Conservation (phyloP, 768 basidiomycete species). For the Lactarius hatsudake region DNA sequence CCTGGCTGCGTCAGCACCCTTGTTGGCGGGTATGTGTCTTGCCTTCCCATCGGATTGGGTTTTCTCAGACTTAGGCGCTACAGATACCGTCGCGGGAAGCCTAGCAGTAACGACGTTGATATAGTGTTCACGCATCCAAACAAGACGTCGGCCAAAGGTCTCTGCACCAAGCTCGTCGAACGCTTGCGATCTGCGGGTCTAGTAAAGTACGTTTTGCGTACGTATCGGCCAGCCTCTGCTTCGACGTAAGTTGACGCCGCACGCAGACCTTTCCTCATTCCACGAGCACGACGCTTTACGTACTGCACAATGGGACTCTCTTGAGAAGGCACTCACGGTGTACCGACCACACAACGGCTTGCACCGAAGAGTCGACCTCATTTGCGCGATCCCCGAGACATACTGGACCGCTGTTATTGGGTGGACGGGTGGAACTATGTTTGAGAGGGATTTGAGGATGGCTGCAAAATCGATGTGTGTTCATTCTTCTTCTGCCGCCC, state of each 20-base stretch:
- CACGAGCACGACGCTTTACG: constrained; percentile 52
- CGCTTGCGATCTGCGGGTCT: constrained; percentile 58
- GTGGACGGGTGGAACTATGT: constrained; percentile 92
- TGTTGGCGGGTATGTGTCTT: constrained; percentile 62
- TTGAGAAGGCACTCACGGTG: constrained; percentile 83
- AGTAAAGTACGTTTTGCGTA: constrained; percentile 83
- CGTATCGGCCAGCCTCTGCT: constrained; percentile 32
- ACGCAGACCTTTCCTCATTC: constrained; percentile 58
- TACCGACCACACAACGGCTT: constrained; percentile 56
- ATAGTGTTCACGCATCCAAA: constrained; percentile 80
- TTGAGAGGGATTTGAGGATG: constrained; percentile 77
- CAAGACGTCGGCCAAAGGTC: constrained; percentile 51
- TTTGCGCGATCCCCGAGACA: constrained; percentile 69
- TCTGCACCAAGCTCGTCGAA: constrained; percentile 59
- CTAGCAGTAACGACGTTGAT: constrained; percentile 81
- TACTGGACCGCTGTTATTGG: constrained; percentile 91
- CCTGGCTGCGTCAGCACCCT: constrained; percentile 72
- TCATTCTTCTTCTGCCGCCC: neutral
- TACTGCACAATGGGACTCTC: constrained; percentile 68
- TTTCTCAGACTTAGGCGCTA: neutral
- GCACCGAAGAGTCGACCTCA: constrained; percentile 73
- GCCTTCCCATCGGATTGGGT: neutral
- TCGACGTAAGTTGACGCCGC: neutral
- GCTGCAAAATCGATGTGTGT: constrained; percentile 65
- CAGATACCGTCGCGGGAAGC: constrained; percentile 85